Evolutionary conservation across 305 asterid species (phyloP), one percentile per base, ranked within the genome.

Genomic region (Petunia hybrid): DNA sequence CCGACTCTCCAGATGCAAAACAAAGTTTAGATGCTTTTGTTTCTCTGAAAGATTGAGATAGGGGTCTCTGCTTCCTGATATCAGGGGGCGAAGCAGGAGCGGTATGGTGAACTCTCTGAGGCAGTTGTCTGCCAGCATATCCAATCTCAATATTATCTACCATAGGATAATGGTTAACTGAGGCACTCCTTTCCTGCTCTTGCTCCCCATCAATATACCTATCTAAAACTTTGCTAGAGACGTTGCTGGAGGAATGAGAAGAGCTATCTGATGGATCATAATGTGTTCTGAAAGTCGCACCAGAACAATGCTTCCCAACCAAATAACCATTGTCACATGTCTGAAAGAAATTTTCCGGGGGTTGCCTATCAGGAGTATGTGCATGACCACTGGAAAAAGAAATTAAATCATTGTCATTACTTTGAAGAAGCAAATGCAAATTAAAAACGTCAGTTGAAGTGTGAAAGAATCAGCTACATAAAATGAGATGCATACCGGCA

Each of bases 171-270:
- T 82, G 85, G 81, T 76, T 83, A 74, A 79, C 87, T 42, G 82
- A 60, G 68, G 85, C 87, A 81, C 83, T 83, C 83, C 78, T 91
- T 81, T 88, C 93, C 80, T 84, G 82, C 81, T 89, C 91, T 82
- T 94, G 97, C 85, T 97, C 99, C 77, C 97, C 99, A 88, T 92
- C 98, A 75, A 97, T 92, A 85, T 88, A 97, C 66, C 94, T 97
- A 87, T 97, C 99, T 89, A 95, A 83, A 62, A 97, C 92, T 82
- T 87, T 94, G 84, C 77, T 90, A 22, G 99, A 95, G 81, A 89
- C 89, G 64, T 92, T 90, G 80, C 97, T 93, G 31, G 99, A 93
- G 91, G 92, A 83, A 88, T 89, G 60, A 64, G 98, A 93, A 78
- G 96, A 88, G 83, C 83, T 88, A 78, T 93, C 99, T 31, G 94